These are phyloP conservation scores for Chalciporus sp. DNA, from an alignment of 1,284 basidiomycete genomes.

Conservation along the genomic window DNA sequence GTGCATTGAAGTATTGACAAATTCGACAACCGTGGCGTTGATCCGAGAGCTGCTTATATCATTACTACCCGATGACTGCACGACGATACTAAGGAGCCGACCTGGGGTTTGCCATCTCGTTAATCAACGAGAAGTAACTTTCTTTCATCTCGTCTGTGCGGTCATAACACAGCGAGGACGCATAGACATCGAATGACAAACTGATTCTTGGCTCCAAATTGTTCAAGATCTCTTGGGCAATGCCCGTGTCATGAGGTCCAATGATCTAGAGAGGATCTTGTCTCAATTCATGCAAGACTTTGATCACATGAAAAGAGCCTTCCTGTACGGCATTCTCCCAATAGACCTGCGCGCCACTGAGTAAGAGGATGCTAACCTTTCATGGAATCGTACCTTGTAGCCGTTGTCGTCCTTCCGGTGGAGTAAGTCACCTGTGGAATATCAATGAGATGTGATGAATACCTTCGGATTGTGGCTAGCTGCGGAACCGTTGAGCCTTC, in stretches of 20 bases:
- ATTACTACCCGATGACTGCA: neutral
- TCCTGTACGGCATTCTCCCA: slow-evolving; percentile 87
- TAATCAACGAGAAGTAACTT: slow-evolving; percentile 58
- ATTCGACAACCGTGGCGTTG: slow-evolving; percentile 37
- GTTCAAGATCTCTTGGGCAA: slow-evolving; percentile 61
- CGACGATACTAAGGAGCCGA: slow-evolving; percentile 28
- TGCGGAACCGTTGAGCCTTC: slow-evolving; percentile 26
- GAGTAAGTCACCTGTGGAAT: slow-evolving; percentile 6
- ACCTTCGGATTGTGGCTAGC: slow-evolving; percentile 88
- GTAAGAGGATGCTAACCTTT: neutral
- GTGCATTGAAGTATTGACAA: slow-evolving; percentile 88
- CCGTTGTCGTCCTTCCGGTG: slow-evolving; percentile 74
- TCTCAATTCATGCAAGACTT: neutral
- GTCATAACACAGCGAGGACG: slow-evolving; percentile 50
- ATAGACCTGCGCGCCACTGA: slow-evolving; percentile 56
- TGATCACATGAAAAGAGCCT: slow-evolving; percentile 8
- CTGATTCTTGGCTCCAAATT: slow-evolving; percentile 63
- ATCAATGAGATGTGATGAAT: slow-evolving; percentile 3
- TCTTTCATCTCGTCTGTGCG: slow-evolving; percentile 59
- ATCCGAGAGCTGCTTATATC: slow-evolving; percentile 12
- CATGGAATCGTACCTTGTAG: slow-evolving; percentile 60
- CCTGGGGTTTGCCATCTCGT: slow-evolving; percentile 45
- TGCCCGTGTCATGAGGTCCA: slow-evolving; percentile 76
- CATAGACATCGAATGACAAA: slow-evolving; percentile 38
- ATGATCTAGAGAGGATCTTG: slow-evolving; percentile 61